phyloP scores from a whole-genome alignment of 2,329 filamentous ascomycete genomes.

The Neurospora sp. region DNA sequence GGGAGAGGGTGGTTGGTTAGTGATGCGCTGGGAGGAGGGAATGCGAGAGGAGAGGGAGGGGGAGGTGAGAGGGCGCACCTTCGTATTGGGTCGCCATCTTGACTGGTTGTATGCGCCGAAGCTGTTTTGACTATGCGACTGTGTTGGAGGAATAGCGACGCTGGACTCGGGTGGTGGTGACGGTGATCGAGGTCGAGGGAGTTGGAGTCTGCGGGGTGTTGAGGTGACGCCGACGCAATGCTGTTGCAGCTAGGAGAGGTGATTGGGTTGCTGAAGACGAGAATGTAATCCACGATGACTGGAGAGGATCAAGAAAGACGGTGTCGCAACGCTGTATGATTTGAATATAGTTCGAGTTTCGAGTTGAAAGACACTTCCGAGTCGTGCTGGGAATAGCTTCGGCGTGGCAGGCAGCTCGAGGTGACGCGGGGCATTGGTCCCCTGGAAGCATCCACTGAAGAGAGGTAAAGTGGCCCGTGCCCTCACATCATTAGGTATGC shows the following conservation, averaged over 20 bases:
- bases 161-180: not conserved
- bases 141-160: not conserved
- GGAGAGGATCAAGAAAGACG: not conserved
- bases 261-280: not conserved
- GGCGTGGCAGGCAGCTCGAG: conserved; percentile 13
- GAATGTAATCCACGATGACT: not conserved
- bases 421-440: conserved; percentile 18
- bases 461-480: conserved; percentile 8
- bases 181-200: not conserved
- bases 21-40: not conserved
- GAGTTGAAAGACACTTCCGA: not conserved
- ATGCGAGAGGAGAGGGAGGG: not conserved
- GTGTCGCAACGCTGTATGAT: not conserved
- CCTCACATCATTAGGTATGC: not conserved
- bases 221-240: not conserved
- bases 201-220: not conserved
- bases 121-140: not conserved
- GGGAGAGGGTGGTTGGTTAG: not conserved
- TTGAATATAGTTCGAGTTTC: not conserved
- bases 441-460: conserved; percentile 8
- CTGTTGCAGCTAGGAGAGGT: not conserved
- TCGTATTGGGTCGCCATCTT: conserved; percentile 49
- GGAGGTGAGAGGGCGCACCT: conserved; percentile 25
- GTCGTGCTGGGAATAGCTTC: not conserved
- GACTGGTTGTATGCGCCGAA: conserved; percentile 1